These are phyloP conservation scores for Penicillium sp. DNA, from an alignment of 2,329 filamentous ascomycete species.

Conservation along the genomic window DNA sequence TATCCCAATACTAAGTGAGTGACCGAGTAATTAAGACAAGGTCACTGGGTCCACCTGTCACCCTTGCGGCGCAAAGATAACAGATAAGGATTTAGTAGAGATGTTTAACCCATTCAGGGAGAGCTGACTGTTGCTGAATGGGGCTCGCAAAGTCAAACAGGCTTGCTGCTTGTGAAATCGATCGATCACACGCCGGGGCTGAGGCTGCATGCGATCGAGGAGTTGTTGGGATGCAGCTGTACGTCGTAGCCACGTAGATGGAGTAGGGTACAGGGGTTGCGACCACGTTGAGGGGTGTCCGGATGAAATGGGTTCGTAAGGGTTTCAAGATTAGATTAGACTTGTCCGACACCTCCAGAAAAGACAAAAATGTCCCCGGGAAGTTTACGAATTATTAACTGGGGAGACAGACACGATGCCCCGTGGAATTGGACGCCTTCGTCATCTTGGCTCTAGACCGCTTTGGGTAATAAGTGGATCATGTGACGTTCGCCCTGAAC, in stretches of 20 bases:
- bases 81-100: neutral
- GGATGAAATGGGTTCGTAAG: neutral
- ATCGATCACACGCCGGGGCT: neutral
- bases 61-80: conserved; percentile 1
- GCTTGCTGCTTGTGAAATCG: neutral
- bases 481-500: conserved; percentile 11
- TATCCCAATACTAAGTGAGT: neutral
- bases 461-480: conserved; percentile 6
- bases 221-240: neutral
- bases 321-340: neutral
- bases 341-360: neutral
- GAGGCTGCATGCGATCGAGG: conserved; percentile 8
- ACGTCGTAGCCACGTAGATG: conserved; percentile 11
- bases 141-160: neutral
- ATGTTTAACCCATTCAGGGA: conserved; percentile 1
- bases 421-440: conserved; percentile 18
- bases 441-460: conserved; percentile 14
- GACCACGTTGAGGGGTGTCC: neutral
- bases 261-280: neutral
- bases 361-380: neutral
- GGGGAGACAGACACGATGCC: conserved; percentile 7
- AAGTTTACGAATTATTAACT: neutral
- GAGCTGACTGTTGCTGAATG: neutral
- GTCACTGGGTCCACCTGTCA: neutral
- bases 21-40: neutral